Evolutionary conservation across 2,329 filamentous ascomycete genomes (phyloP).

Genomic region (Penicillium sp.): DNA sequence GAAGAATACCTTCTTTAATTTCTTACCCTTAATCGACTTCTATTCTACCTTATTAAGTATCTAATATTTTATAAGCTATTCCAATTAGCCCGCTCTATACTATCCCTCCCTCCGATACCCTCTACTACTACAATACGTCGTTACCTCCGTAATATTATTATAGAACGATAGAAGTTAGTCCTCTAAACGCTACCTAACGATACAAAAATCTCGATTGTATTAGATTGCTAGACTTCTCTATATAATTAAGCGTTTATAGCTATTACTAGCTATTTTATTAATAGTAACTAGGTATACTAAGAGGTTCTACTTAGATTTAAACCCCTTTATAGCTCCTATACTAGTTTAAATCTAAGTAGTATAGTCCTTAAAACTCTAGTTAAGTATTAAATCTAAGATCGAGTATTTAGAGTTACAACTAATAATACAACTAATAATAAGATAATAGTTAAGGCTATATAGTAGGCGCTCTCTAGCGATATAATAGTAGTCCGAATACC

Average conservation of each 20-base stretch:
- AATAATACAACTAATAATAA: not conserved
- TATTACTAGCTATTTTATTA: not conserved
- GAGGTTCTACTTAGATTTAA: not conserved
- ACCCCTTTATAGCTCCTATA: not conserved
- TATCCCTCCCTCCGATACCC: too few species aligned
- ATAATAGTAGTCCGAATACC: not conserved
- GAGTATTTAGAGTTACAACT: too few species aligned
- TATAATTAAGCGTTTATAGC: not conserved
- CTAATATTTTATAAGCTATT: too few species aligned
- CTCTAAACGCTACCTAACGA: not conserved
- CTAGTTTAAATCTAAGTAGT: not conserved
- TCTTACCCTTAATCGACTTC: not conserved
- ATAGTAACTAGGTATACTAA: not conserved
- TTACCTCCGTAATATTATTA: too few species aligned
- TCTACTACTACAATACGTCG: too few species aligned
- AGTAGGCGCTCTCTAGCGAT: not conserved
- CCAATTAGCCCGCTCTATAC: too few species aligned
- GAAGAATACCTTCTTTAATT: not conserved
- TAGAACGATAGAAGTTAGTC: not conserved
- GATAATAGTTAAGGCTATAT: not conserved
- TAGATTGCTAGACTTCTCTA: not conserved
- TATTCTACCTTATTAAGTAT: too few species aligned
- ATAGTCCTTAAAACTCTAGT: too few species aligned
- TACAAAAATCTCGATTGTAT: not conserved
- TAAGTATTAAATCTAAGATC: too few species aligned